phyloP scores from a whole-genome alignment of 441 rosid genomes.

The Brassica hybrid region DNA sequence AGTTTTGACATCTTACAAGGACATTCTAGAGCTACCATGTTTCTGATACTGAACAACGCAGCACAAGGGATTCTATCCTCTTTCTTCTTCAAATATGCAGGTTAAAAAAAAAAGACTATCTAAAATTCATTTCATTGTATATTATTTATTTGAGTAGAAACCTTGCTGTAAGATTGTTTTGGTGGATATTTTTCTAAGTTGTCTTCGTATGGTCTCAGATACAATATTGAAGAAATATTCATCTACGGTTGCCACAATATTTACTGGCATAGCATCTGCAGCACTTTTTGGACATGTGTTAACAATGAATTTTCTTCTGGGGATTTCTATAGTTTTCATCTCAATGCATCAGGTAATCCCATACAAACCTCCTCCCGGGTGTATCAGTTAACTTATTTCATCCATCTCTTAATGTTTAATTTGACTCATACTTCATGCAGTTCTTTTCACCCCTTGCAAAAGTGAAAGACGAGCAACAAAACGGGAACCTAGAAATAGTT shows the following conservation, averaged over 20 bases:
- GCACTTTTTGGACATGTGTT: slow-evolving; percentile 80
- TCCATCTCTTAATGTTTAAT: slow-evolving; percentile 6
- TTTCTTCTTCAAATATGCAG: slow-evolving; percentile 96
- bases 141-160: not conserved
- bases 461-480: slow-evolving; percentile 69
- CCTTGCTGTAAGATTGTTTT: slow-evolving; percentile 2
- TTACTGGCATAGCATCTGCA: slow-evolving; percentile 95
- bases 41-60: slow-evolving; percentile 83
- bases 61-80: slow-evolving; percentile 95
- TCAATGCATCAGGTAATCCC: slow-evolving; percentile 94
- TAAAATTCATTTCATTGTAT: not conserved
- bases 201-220: slow-evolving; percentile 55
- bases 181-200: slow-evolving; percentile 23
- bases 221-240: slow-evolving; percentile 96
- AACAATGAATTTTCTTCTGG: slow-evolving; percentile 82
- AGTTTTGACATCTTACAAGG: slow-evolving; percentile 86
- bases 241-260: slow-evolving; percentile 92
- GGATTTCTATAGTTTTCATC: slow-evolving; percentile 90
- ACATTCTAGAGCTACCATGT: slow-evolving; percentile 87
- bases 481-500: slow-evolving; percentile 54
- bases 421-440: slow-evolving; percentile 43
- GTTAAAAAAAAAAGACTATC: slow-evolving; percentile 33
- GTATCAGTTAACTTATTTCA: not conserved
- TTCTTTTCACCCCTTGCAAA: slow-evolving; percentile 88
- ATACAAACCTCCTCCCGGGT: not conserved